A percentile compares a stretch with the other conserved stretches of the same genome.
phyloP scores from a whole-genome alignment of 768 basidiomycete genomes.

The Trametes gibbosa region DNA sequence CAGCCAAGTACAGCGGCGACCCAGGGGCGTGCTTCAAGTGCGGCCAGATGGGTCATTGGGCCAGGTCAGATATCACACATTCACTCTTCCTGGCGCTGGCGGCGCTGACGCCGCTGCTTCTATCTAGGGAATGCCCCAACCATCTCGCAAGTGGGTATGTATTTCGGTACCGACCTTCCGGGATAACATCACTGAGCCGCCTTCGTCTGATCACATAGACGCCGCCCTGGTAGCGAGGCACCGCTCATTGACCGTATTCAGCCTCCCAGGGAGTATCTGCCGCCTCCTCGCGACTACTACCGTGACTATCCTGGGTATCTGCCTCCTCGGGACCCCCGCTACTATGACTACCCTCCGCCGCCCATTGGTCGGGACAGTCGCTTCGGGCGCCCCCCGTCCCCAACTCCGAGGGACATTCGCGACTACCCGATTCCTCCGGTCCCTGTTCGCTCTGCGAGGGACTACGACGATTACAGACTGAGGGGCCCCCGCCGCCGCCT shows the following conservation, averaged over 20 bases:
- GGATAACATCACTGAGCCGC: conserved; percentile 1
- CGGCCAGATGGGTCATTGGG: conserved; percentile 86
- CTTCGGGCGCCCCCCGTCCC: conserved; percentile 55
- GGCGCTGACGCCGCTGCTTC: conserved; percentile 2
- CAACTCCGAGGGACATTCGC: conserved; percentile 60
- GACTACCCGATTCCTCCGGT: conserved; percentile 53
- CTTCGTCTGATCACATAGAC: conserved; percentile 11
- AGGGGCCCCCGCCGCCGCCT: conserved; percentile 47
- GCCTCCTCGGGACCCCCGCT: conserved; percentile 52
- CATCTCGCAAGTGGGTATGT: conserved; percentile 49
- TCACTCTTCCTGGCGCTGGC: not conserved
- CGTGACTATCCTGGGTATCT: conserved; percentile 53
- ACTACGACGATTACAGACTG: conserved; percentile 67
- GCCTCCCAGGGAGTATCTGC: conserved; percentile 48
- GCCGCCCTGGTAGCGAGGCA: conserved; percentile 42
- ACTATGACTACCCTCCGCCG: conserved; percentile 53
- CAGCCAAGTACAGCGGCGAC: conserved; percentile 79
- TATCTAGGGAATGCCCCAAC: conserved; percentile 69
- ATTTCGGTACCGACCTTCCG: not conserved
- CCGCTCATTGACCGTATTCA: conserved; percentile 60
- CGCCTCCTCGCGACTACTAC: conserved; percentile 41
- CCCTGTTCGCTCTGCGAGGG: conserved; percentile 45
- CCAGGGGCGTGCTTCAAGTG: conserved; percentile 89
- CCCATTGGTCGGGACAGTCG: conserved; percentile 44
- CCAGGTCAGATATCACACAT: conserved; percentile 51